A percentile compares a stretch with the other conserved stretches of the same genome.
Evolutionary conservation across 2,329 filamentous ascomycete species (phyloP).

Genomic region (Colletotrichum scovillei): DNA sequence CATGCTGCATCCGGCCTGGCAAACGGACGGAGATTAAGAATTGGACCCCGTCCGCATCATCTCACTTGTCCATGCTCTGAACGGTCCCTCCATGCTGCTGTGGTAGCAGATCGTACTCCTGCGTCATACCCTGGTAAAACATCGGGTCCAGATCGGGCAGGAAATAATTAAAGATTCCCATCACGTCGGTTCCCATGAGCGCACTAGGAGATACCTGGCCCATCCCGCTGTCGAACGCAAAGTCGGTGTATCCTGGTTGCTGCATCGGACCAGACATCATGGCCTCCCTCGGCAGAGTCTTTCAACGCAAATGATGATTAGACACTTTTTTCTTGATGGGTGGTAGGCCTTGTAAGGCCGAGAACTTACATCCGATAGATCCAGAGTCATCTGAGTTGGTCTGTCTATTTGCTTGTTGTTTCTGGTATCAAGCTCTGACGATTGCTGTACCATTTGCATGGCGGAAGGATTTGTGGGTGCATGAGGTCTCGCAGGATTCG

Average conservation of each 20-base stretch:
- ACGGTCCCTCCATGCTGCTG: constrained; percentile 19
- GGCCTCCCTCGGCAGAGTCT: neutral
- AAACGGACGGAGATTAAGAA: neutral
- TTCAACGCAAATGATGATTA: neutral
- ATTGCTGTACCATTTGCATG: neutral
- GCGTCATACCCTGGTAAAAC: constrained; percentile 30
- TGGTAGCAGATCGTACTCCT: constrained; percentile 4
- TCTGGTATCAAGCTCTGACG: neutral
- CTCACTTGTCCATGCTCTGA: neutral
- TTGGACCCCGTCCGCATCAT: neutral
- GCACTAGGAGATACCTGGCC: constrained; percentile 5
- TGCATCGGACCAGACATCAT: neutral
- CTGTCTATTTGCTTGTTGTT: neutral
- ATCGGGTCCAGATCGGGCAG: constrained; percentile 40
- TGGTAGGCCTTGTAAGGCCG: too few relatives aligned
- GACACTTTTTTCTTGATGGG: neutral
- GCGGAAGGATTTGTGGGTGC: neutral
- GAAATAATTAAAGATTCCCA: constrained; percentile 41
- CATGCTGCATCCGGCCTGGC: neutral
- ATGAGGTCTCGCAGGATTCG: neutral
- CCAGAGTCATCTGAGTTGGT: neutral
- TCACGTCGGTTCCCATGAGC: constrained; percentile 40
- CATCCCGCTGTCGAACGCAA: constrained; percentile 31
- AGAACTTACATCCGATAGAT: neutral
- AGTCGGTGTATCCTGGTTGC: constrained; percentile 28